These are phyloP conservation scores for Mucor piriformis DNA, from an alignment of 371 early-diverging fungal genomes.

Conservation along the genomic window DNA sequence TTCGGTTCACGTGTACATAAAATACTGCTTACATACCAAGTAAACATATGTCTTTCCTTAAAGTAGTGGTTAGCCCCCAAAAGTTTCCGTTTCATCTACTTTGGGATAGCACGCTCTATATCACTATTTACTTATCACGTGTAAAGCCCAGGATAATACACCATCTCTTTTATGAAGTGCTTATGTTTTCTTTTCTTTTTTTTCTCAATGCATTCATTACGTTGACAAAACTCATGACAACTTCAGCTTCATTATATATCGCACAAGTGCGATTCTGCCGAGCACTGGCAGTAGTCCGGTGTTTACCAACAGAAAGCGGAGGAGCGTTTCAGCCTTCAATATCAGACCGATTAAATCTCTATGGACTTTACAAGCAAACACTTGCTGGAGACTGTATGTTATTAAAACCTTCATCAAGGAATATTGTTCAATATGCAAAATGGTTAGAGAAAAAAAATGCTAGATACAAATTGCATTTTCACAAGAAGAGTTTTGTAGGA, in stretches of 20 bases:
- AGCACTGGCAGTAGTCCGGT: slow-evolving; percentile 34
- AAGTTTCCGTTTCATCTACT: not conserved
- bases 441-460: no score
- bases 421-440: slow-evolving; percentile 34
- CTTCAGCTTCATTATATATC: slow-evolving; percentile 10
- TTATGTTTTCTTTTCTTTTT: no score
- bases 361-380: slow-evolving; percentile 80
- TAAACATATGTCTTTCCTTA: no score
- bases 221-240: not conserved
- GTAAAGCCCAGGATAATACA: not conserved
- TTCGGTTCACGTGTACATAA: no score
- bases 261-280: slow-evolving; percentile 36
- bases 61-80: not conserved
- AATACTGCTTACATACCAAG: no score
- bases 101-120: not conserved
- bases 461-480: no score
- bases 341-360: slow-evolving; percentile 69
- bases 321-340: slow-evolving; percentile 56
- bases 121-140: not conserved
- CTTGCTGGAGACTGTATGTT: slow-evolving; percentile 69
- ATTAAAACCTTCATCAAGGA: slow-evolving; percentile 32
- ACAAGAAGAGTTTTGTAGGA: no score
- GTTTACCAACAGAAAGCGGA: slow-evolving; percentile 20
- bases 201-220: not conserved
- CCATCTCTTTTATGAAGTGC: no score